A percentile compares a stretch with the other conserved stretches of the same genome.
Evolutionary conservation across 139 green algal genomes (phyloP).

Genomic region (Monoraphidium neglectum): DNA sequence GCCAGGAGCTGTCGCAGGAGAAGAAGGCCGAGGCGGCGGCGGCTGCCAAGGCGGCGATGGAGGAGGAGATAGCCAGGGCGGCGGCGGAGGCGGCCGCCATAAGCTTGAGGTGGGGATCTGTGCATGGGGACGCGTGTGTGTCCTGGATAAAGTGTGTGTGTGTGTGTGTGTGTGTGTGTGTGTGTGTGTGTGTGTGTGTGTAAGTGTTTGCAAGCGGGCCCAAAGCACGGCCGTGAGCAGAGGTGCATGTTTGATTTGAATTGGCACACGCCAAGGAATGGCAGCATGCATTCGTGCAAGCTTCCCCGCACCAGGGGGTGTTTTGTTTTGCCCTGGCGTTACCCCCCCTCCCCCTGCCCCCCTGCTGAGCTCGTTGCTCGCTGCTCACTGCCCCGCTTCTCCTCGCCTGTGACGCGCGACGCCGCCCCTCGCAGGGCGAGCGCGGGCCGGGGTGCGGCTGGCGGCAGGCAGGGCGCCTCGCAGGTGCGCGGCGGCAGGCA

Average conservation of each 20-base stretch:
- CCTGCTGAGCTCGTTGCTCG: too few relatives aligned
- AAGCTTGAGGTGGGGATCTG: background rate
- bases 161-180: background rate
- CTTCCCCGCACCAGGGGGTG: too few relatives aligned
- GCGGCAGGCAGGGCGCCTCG: background rate
- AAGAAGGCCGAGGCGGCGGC: slow-evolving; percentile 31
- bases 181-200: background rate
- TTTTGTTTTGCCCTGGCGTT: too few relatives aligned
- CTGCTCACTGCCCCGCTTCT: background rate
- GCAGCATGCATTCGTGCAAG: too few relatives aligned
- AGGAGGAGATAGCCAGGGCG: slow-evolving; percentile 62
- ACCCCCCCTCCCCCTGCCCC: too few relatives aligned
- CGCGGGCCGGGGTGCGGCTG: slow-evolving; percentile 8
- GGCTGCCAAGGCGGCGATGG: slow-evolving; percentile 40
- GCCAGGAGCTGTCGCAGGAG: slow-evolving; percentile 31
- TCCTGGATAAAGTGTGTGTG: background rate
- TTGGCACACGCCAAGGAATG: too few relatives aligned
- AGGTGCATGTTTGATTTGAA: too few relatives aligned
- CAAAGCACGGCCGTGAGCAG: background rate
- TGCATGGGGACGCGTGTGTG: too few relatives aligned
- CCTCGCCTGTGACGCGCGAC: background rate
- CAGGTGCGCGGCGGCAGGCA: background rate
- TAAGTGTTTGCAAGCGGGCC: background rate
- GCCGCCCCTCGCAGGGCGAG: background rate
- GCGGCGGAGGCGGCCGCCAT: slow-evolving; percentile 55